A percentile compares a stretch with the other conserved stretches of the same genome.
These are phyloP conservation scores for Daldinia childiae DNA, from an alignment of 495 filamentous ascomycete species.

Conservation along the genomic window DNA sequence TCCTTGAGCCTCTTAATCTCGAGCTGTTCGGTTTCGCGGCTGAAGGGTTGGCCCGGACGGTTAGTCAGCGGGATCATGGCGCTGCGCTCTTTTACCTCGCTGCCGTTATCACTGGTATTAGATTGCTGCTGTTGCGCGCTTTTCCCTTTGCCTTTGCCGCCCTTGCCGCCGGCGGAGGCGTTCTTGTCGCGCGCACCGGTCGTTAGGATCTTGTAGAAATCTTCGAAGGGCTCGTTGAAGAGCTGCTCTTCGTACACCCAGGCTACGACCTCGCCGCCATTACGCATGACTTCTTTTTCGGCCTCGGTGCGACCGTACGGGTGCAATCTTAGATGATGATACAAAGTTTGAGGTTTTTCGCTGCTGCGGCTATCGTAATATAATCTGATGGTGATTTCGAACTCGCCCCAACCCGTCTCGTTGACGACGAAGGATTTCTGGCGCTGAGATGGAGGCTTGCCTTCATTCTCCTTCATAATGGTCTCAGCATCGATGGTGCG, in stretches of 20 bases:
- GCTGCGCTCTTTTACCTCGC: constrained; percentile 66
- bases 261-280: constrained; percentile 71
- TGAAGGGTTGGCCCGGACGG: constrained; percentile 74
- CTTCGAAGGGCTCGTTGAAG: constrained; percentile 95
- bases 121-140: constrained; percentile 8
- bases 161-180: constrained; percentile 48
- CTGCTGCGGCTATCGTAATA: constrained; percentile 85
- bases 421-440: constrained; percentile 72
- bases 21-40: constrained; percentile 73
- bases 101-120: constrained; percentile 47
- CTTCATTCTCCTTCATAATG: constrained; percentile 54
- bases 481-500: constrained; percentile 73
- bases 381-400: constrained; percentile 91
- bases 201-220: constrained; percentile 84
- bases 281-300: constrained; percentile 71
- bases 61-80: constrained; percentile 75
- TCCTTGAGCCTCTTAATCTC: constrained; percentile 78
- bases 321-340: constrained; percentile 90
- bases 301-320: constrained; percentile 81
- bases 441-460: constrained; percentile 60
- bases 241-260: constrained; percentile 90
- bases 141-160: constrained; percentile 54
- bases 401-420: constrained; percentile 98
- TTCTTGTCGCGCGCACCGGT: constrained; percentile 61
- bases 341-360: constrained; percentile 91